A percentile compares a stretch with the other conserved stretches of the same genome.
Evolutionary conservation across 441 rosid genomes (phyloP).

Genomic region (Populus hybrid): DNA sequence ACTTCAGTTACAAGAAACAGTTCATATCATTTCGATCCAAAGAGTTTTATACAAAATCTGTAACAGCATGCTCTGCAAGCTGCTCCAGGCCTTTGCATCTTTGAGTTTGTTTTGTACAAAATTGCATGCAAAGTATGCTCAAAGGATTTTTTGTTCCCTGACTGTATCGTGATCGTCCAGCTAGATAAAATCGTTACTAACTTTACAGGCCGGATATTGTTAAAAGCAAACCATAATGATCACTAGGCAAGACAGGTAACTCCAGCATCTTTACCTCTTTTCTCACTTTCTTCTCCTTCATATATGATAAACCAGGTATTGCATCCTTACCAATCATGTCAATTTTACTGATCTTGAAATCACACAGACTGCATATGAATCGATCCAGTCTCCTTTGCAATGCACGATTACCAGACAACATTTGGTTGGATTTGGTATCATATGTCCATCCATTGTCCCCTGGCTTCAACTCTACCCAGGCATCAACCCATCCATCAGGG

Average conservation of each 20-base stretch:
- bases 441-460: constrained; percentile 81
- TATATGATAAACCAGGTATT: constrained; percentile 58
- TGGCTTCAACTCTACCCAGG: constrained; percentile 67
- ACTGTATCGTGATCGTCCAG: constrained; percentile 1
- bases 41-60: constrained; percentile 13
- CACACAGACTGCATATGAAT: constrained; percentile 54
- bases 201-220: constrained; percentile 40
- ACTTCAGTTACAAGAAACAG: neutral
- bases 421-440: constrained; percentile 79
- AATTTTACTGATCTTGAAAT: constrained; percentile 52
- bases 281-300: constrained; percentile 76
- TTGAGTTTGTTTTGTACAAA: constrained; percentile 13
- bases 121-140: constrained; percentile 21
- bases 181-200: neutral
- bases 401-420: constrained; percentile 75
- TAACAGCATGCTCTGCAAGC: constrained; percentile 4
- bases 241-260: constrained; percentile 94
- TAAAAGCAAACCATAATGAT: constrained; percentile 87
- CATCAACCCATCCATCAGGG: constrained; percentile 70
- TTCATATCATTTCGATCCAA: constrained; percentile 4
- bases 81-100: neutral
- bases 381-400: constrained; percentile 77
- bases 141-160: neutral
- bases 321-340: constrained; percentile 91
- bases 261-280: constrained; percentile 51